A percentile compares a stretch with the other conserved stretches of the same genome.
These are phyloP conservation scores for Podaxis mareebaensis DNA, from an alignment of 768 basidiomycete species.

Conservation along the genomic window DNA sequence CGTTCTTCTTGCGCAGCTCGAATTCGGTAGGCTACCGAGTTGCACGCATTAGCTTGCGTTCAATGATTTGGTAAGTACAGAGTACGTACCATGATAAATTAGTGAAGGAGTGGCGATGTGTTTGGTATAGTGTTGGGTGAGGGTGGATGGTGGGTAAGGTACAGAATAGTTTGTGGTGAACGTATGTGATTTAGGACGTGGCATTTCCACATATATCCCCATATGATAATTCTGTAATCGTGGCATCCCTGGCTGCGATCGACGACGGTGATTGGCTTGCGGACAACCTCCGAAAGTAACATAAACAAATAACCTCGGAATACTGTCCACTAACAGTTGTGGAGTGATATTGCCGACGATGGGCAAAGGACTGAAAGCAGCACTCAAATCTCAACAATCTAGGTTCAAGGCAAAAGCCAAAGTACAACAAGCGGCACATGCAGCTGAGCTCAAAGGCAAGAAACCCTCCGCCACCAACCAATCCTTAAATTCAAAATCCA, in stretches of 20 bases:
- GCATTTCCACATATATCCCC: conserved; percentile 21
- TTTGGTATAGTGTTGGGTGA: conserved; percentile 18
- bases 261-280: conserved; percentile 1
- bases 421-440: conserved; percentile 48
- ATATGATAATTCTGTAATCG: neutral
- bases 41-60: conserved; percentile 1
- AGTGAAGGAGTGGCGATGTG: conserved; percentile 19
- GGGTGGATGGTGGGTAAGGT: conserved; percentile 17
- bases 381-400: conserved; percentile 69
- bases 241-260: neutral
- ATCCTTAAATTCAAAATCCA: conserved; percentile 23
- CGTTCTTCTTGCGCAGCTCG: conserved; percentile 79
- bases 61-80: neutral
- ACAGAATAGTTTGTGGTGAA: neutral
- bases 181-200: conserved; percentile 24
- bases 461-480: conserved; percentile 22
- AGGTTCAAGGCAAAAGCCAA: conserved; percentile 65
- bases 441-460: conserved; percentile 48
- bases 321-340: neutral
- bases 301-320: neutral
- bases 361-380: conserved; percentile 67
- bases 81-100: conserved; percentile 27
- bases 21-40: conserved; percentile 70
- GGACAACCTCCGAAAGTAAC: conserved; percentile 7
- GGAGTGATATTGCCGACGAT: conserved; percentile 23